Conservation (phyloP, 106 monocot genomes). For the Chionographis japonica region DNA sequence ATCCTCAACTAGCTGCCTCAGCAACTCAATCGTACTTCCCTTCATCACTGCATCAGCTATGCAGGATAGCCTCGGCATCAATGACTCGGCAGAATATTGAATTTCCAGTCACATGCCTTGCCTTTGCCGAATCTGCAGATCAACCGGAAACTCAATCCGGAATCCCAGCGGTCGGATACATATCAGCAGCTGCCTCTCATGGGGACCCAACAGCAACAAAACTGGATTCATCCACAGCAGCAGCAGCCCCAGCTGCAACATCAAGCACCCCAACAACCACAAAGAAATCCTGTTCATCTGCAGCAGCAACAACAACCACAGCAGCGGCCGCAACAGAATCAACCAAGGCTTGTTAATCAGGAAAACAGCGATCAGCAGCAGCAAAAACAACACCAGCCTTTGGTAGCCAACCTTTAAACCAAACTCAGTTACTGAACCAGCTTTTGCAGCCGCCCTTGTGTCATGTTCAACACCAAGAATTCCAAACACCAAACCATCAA, state of each 20-base stretch:
- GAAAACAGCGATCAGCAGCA: slow-evolving; percentile 36
- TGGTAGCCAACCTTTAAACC: slow-evolving; percentile 15
- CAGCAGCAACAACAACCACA: slow-evolving; percentile 14
- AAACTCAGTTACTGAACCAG: slow-evolving; percentile 35
- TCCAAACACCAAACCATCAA: slow-evolving; percentile 23
- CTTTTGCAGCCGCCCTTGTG: slow-evolving; percentile 32
- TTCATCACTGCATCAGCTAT: slow-evolving; percentile 22
- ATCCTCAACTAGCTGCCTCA: slow-evolving; percentile 36
- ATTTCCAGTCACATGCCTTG: slow-evolving; percentile 45
- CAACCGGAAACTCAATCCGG: slow-evolving; percentile 34
- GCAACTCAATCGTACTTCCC: slow-evolving; percentile 42
- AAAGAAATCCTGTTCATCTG: slow-evolving; percentile 14
- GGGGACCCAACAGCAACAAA: slow-evolving; percentile 23
- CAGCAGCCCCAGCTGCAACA: slow-evolving; percentile 15
- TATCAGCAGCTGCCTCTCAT: slow-evolving; percentile 26
- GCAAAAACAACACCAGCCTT: slow-evolving; percentile 19
- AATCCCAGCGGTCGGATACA: slow-evolving; percentile 32
- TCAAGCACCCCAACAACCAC: slow-evolving; percentile 2
- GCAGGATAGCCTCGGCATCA: slow-evolving; percentile 21
- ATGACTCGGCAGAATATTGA: slow-evolving; percentile 50
- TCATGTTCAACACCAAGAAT: slow-evolving; percentile 29
- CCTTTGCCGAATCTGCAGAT: slow-evolving; percentile 37
- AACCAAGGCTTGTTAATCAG: slow-evolving; percentile 12
- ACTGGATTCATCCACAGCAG: slow-evolving; percentile 16
- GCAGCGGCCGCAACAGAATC: slow-evolving; percentile 19